Evolutionary conservation across 805 yeast species (phyloP), one percentile per base, ranked within the genome.

Genomic region (Ogataea allantospora): DNA sequence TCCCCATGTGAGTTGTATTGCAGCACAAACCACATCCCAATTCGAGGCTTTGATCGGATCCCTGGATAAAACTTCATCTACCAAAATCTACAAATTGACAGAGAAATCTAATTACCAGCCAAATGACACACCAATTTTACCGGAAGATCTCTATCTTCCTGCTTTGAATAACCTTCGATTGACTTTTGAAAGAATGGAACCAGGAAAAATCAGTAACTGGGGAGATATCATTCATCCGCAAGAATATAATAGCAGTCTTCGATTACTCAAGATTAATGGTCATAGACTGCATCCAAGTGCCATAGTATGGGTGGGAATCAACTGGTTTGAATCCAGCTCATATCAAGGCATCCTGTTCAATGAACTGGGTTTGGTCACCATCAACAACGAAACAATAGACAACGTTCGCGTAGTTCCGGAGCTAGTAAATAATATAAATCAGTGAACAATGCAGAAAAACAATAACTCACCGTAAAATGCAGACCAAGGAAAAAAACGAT

Each of bases 101-200:
- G 40, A 41, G 15, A 27, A 22, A 9, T 38, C 35, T 3, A 32
- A 26, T 5, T 27, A 27, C n/a, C 15, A 5, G 7, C 19, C 27
- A 9, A 14, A 33, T 7, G 30, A 29, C 5, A 11, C 25, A 12
- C 42, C 40, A 1, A 27, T 38, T 9, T n/a, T 41, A 1, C 55
- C 51, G 2, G 48, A 57, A 33, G 70, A 69, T 52, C 38, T 66
- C 22, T 71, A 68, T 65, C 45, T 74, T 24, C 67, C 67, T 1
- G 52, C 56, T 10, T 44, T 77, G 2, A 54, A 58, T 7, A 70
- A 79, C 2, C 45, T 73, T 4, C 59, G 78, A 28, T 27, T 78
- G 11, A 53, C 57, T 4, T 39, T 80, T 23, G 88, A 82, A 54
- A 58, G 62, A 15, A 42, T 78, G 14, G 42, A 39, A 6, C 50